Evolutionary conservation across 306 rosid species (phyloP).

Genomic region (Boehmeria nivea): DNA sequence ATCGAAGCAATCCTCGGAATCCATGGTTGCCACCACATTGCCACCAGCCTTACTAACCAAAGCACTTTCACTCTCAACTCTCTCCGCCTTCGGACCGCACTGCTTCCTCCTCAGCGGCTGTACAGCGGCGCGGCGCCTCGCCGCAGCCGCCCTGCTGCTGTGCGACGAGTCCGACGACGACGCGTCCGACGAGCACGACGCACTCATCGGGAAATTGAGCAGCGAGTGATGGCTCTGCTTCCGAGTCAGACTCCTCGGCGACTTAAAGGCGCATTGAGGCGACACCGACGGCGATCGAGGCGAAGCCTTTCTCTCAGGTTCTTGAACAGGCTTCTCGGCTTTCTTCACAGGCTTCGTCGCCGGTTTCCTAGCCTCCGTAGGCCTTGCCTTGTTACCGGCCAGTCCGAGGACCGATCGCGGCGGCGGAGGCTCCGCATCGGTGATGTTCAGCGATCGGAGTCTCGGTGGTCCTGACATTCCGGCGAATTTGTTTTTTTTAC

Average conservation of each 20-base stretch:
- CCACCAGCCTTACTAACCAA: slow-evolving; percentile 16
- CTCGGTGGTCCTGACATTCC: slow-evolving; percentile 83
- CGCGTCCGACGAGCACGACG: slow-evolving; percentile 74
- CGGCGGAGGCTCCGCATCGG: slow-evolving; percentile 34
- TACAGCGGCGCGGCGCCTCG: slow-evolving; percentile 20
- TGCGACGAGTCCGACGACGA: slow-evolving; percentile 76
- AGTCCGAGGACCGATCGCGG: slow-evolving; percentile 59
- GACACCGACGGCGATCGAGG: slow-evolving; percentile 22
- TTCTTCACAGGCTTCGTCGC: slow-evolving; percentile 44
- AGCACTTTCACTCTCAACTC: background rate
- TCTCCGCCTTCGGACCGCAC: slow-evolving; percentile 23
- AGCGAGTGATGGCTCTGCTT: slow-evolving; percentile 32
- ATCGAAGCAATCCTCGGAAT: slow-evolving; percentile 43
- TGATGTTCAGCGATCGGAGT: slow-evolving; percentile 61
- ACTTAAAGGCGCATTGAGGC: slow-evolving; percentile 31
- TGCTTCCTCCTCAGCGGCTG: slow-evolving; percentile 39
- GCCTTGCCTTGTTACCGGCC: slow-evolving; percentile 52
- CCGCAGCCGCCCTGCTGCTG: slow-evolving; percentile 39
- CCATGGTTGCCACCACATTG: slow-evolving; percentile 26
- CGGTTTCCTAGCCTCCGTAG: slow-evolving; percentile 34
- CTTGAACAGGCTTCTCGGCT: slow-evolving; percentile 28
- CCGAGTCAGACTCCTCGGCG: slow-evolving; percentile 32
- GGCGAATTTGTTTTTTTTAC: slow-evolving; percentile 13
- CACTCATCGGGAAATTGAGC: slow-evolving; percentile 51
- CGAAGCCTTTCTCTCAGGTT: slow-evolving; percentile 36